Conservation (phyloP, 768 basidiomycete species). For the Termitomyces sp. region DNA sequence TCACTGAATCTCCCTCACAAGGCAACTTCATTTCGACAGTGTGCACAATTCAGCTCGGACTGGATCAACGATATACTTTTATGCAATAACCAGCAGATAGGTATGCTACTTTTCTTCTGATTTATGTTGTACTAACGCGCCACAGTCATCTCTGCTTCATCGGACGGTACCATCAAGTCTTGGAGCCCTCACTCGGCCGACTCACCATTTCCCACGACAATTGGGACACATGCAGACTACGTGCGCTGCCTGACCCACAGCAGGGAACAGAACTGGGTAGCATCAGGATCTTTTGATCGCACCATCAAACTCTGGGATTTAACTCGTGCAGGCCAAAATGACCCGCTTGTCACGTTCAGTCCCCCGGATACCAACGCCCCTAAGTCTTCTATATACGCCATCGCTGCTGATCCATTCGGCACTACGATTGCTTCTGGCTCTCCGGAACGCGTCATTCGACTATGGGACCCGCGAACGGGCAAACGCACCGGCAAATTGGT, state of each 20-base stretch:
- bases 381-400: conserved; percentile 72
- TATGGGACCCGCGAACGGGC: conserved; percentile 92
- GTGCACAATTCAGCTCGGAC: conserved; percentile 84
- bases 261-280: conserved; percentile 80
- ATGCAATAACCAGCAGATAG: conserved; percentile 87
- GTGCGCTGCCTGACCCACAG: conserved; percentile 77
- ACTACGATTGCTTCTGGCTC: conserved; percentile 82
- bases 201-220: conserved; percentile 53
- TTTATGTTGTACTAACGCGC: conserved; percentile 4
- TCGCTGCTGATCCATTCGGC: conserved; percentile 77
- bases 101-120: conserved; percentile 30
- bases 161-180: conserved; percentile 89
- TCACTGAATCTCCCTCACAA: conserved; percentile 16
- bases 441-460: conserved; percentile 82
- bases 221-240: conserved; percentile 83
- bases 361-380: conserved; percentile 62
- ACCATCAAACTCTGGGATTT: conserved; percentile 96
- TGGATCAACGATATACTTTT: conserved; percentile 96
- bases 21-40: conserved; percentile 75
- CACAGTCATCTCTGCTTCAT: conserved; percentile 86
- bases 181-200: conserved; percentile 80
- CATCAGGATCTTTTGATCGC: conserved; percentile 91
- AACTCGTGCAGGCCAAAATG: conserved; percentile 26
- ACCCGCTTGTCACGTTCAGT: conserved; percentile 59
- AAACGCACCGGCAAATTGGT: conserved; percentile 82